Evolutionary conservation across 2,329 filamentous ascomycete species (phyloP).

Genomic region (Scopulariopsis brevicaulis): DNA sequence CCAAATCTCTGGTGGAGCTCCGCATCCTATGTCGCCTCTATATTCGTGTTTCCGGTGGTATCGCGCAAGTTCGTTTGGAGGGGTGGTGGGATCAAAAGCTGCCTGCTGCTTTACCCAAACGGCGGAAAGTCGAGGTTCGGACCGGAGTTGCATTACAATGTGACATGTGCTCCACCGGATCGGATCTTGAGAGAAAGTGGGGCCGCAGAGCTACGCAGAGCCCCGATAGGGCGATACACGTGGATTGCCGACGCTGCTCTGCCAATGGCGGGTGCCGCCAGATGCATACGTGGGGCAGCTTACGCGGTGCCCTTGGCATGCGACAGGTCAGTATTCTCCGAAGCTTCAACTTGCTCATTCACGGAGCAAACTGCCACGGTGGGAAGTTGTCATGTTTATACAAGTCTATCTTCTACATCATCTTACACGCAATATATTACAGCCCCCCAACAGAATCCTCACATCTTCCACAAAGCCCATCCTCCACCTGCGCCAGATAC

Average conservation of each 20-base stretch:
- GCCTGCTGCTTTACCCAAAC: background rate
- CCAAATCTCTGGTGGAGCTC: background rate
- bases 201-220: background rate
- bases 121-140: background rate
- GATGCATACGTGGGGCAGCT: too few species aligned
- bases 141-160: background rate
- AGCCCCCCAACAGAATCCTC: conserved; percentile 42
- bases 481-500: conserved; percentile 58
- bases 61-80: background rate
- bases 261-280: too few species aligned
- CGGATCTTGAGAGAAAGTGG: background rate
- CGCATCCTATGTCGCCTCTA: background rate
- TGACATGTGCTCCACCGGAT: background rate
- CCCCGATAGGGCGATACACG: background rate
- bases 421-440: background rate
- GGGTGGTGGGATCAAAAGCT: background rate
- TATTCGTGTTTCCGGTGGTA: background rate
- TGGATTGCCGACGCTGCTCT: too few species aligned
- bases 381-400: background rate
- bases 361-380: background rate
- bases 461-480: conserved; percentile 63
- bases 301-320: too few species aligned
- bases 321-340: background rate
- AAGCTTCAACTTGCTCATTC: background rate
- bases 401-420: background rate